phyloP scores from a whole-genome alignment of 208 protist species.

The Leishmania tarentolae region DNA sequence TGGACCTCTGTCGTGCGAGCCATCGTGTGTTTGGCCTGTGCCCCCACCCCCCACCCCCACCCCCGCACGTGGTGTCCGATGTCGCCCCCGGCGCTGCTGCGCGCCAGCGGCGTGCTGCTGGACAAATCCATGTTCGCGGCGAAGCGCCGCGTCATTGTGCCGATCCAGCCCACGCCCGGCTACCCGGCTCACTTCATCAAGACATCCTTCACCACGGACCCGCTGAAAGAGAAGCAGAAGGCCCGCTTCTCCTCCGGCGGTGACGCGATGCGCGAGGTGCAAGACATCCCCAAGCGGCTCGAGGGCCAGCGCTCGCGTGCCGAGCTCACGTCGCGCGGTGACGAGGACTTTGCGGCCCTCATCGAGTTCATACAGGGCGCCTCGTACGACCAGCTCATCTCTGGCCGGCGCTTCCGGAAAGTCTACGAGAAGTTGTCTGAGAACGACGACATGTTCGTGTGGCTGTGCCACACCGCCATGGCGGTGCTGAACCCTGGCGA shows the following conservation, averaged over 20 bases:
- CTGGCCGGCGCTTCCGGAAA: conserved; percentile 86
- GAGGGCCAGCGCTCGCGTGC: conserved; percentile 75
- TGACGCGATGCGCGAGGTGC: conserved; percentile 87
- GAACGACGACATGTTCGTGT: conserved; percentile 92
- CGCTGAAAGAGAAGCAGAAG: conserved; percentile 91
- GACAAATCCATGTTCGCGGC: conserved; percentile 94
- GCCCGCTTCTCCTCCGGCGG: conserved; percentile 84
- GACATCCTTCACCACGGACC: conserved; percentile 86
- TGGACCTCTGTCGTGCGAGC: too few species aligned
- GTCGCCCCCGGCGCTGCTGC: conserved; percentile 31
- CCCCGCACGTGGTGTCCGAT: neutral
- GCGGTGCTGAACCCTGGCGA: conserved; percentile 91
- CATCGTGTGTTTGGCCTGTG: neutral
- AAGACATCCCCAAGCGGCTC: conserved; percentile 82
- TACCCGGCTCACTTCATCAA: conserved; percentile 86
- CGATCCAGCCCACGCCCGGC: conserved; percentile 84
- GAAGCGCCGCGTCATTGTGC: conserved; percentile 89
- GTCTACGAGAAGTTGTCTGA: conserved; percentile 85
- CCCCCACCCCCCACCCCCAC: too few species aligned
- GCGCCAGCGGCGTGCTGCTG: conserved; percentile 40
- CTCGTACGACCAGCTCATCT: conserved; percentile 89
- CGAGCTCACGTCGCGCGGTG: conserved; percentile 59
- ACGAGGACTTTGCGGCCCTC: conserved; percentile 84
- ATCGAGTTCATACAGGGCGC: conserved; percentile 91
- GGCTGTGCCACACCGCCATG: conserved; percentile 92